Evolutionary conservation across 2,329 filamentous ascomycete species (phyloP), one percentile per base, ranked within the genome.

Genomic region (Fusarium sp.): DNA sequence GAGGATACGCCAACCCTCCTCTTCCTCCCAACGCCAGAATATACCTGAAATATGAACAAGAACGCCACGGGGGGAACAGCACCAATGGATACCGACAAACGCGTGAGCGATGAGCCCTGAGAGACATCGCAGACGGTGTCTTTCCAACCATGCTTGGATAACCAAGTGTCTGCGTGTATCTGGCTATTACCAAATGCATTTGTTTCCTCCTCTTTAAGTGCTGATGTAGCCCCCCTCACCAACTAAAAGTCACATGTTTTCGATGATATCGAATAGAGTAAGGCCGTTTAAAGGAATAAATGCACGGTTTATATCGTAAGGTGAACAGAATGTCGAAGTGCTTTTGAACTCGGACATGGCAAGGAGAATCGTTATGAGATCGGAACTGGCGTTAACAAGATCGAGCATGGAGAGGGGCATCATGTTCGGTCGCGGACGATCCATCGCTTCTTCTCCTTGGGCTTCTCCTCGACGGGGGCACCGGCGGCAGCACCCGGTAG

Each of bases 381-480:
- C 60, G 46, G 62, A 42, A 41, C 31, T 52, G 62, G 55, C 47
- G 57, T 49, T 49, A 49, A 45, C 20, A 38, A 49, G 45, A 27
- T 54, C 29, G 35, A 55, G 31, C 18, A 47, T 18, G 38, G 22
- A 33, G 47, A 7, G n/a, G 5, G 6, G 22, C 18, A 49, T 81
- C 75, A 86, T 64, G 84, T 86, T 75, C 85, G 80, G 62, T 82
- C 77, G 22, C 74, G 80, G 53, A 86, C 82, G 25, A 79, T 79
- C 85, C 86, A 87, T 78, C 82, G 86, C 81, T 84, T 86, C 78
- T 84, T 85, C 54, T 82, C 79, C 69, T 84, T 82, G 18, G 79
- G 82, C 11, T 77, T 65, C 65, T 75, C 72, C n/a, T 67, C 61
- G 12, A 67, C 29, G 17, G 69, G 53, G n/a, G 54, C 63, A n/a